phyloP scores from a whole-genome alignment of 345 rosid species.

The Corymbia maculata region DNA sequence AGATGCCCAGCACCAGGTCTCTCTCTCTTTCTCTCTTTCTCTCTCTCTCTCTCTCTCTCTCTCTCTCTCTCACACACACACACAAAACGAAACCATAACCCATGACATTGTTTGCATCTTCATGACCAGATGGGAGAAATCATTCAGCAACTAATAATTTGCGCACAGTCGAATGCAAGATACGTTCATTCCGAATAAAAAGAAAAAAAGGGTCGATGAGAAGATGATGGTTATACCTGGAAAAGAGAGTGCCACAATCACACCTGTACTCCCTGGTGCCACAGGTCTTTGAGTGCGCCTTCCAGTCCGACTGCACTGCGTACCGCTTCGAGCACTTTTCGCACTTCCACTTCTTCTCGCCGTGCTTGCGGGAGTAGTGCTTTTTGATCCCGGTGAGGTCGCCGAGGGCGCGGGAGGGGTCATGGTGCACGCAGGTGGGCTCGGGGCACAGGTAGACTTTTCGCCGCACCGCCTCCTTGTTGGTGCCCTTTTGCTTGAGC shows the following conservation, averaged over 20 bases:
- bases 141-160: not conserved
- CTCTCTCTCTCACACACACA: not conserved
- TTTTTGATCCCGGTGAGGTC: not conserved
- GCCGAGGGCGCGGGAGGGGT: not conserved
- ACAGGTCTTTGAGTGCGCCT: not conserved
- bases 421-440: not conserved
- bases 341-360: not conserved
- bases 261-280: not conserved
- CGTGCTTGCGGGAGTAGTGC: not conserved
- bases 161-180: not conserved
- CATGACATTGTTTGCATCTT: not conserved
- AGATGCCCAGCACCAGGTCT: not conserved
- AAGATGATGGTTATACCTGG: not conserved
- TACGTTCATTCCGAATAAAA: not conserved
- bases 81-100: not conserved
- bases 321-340: not conserved
- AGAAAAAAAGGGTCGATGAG: not conserved
- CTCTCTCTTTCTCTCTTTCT: not conserved
- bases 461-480: not conserved
- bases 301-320: not conserved
- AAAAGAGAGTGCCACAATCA: not conserved
- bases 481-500: not conserved
- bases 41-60: too few relatives aligned
- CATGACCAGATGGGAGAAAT: not conserved
- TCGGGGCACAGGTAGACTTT: not conserved